A percentile compares a stretch with the other conserved stretches of the same genome.
Conservation (phyloP, 108 stramenopile genomes). For the Pseudonitzschia delicatissima region DNA sequence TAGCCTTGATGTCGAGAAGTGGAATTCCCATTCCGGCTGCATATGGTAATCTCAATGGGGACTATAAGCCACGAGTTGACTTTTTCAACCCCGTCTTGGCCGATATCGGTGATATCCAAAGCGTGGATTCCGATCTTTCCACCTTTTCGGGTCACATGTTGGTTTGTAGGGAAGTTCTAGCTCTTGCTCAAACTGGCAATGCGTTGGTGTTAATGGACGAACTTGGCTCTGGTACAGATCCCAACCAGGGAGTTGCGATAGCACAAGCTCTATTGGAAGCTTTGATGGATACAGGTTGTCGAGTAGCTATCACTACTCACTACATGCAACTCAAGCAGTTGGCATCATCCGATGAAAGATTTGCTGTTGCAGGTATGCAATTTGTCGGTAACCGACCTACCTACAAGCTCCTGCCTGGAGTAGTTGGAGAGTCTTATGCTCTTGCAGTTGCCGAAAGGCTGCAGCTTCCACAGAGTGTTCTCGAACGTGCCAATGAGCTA, state of each 20-base stretch:
- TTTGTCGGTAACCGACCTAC: conserved; percentile 86
- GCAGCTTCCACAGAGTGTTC: conserved; percentile 62
- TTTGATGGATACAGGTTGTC: conserved; percentile 73
- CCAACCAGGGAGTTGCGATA: conserved; percentile 93
- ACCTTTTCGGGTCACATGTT: conserved; percentile 94
- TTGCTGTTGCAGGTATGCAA: conserved; percentile 90
- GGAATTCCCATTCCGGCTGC: conserved; percentile 87
- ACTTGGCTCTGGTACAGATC: conserved; percentile 92
- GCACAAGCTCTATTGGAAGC: conserved; percentile 92
- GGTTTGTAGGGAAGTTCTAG: conserved; percentile 77
- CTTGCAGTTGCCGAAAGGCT: conserved; percentile 85
- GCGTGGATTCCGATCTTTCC: conserved; percentile 88
- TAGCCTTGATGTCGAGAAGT: conserved; percentile 81
- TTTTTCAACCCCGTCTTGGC: conserved; percentile 87
- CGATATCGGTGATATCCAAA: conserved; percentile 94
- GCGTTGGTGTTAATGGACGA: conserved; percentile 94
- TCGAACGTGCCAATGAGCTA: conserved; percentile 74
- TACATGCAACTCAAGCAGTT: conserved; percentile 91
- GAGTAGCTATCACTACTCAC: conserved; percentile 94
- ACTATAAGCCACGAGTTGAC: conserved; percentile 69
- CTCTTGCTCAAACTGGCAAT: conserved; percentile 39
- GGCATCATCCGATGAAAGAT: conserved; percentile 81
- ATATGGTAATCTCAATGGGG: background rate
- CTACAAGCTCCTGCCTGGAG: conserved; percentile 87
- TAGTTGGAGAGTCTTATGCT: conserved; percentile 91